Evolutionary conservation across 192 early-diverging fungal species (phyloP).

Genomic region (Coemansia sp.): DNA sequence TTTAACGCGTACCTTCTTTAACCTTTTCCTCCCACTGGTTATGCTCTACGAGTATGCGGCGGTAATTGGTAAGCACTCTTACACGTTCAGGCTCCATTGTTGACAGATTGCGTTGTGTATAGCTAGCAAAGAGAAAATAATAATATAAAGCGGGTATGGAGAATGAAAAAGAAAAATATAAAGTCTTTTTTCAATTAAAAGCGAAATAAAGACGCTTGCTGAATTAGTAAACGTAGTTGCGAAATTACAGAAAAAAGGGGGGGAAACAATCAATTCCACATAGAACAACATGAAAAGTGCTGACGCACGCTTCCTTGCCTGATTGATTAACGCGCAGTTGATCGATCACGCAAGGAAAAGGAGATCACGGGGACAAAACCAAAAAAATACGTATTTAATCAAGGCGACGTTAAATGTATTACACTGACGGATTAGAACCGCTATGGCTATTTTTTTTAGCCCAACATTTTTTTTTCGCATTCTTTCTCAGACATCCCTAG

Average conservation of each 20-base stretch:
- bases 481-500: too few relatives aligned
- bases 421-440: too few relatives aligned
- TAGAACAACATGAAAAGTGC: too few relatives aligned
- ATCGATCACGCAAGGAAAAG: neutral
- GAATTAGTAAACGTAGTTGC: too few relatives aligned
- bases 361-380: too few relatives aligned
- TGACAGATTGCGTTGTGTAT: neutral
- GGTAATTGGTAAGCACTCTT: constrained; percentile 80
- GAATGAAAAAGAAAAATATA: neutral
- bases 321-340: neutral
- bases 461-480: too few relatives aligned
- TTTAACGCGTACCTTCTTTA: constrained; percentile 69
- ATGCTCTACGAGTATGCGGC: constrained; percentile 86
- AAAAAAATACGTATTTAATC: too few relatives aligned
- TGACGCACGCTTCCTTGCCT: constrained; percentile 2
- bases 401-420: too few relatives aligned
- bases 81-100: constrained; percentile 56
- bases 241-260: neutral
- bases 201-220: neutral
- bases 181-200: neutral
- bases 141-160: too few relatives aligned
- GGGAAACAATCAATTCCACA: too few relatives aligned
- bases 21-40: constrained; percentile 93
- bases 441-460: too few relatives aligned
- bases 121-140: too few relatives aligned